Base-by-base conservation (phyloP, 805 yeast genomes). In the Cyberlindnera americana region DNA sequence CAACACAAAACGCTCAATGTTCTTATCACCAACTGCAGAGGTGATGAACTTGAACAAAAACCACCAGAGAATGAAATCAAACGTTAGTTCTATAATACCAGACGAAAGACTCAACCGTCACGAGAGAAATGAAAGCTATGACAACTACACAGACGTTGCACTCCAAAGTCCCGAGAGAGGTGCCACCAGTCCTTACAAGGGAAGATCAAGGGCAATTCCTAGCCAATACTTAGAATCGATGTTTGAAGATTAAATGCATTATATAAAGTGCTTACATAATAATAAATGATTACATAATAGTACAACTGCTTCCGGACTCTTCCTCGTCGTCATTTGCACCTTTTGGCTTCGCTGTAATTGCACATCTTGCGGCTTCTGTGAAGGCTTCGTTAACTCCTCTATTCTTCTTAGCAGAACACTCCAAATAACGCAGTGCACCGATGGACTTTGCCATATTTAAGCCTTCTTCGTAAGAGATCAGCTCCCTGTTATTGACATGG, bases 351-450 rank as follows among this genome's bases (percentile, higher is more conserved):
- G 95, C 95, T 47, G 85, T 82, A 51, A 91, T 72, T 3, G 97
- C 98, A 57, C 95, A 90, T 61, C 99, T 81, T 7, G 98, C 96
- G 31, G 98, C 99, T 66, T 93, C 99, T 0, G 97, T 89, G 61
- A 93, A 93, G 9, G 97, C 98, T 67, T 93, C 99, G 58, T 95
- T 93, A n/a, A 93, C 99, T 50, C 99, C 99, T 57, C 95, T 78
- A 64, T 90, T 91, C 61, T 83, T 81, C 70, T 90, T 93, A 6
- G 99, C 98, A 19, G 96, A 86, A 66, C 99, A 93, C 64, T 93
- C 99, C 57, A 93, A 72, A 62, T 93, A 93, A 56, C 98, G 77
- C 54, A 90, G 70, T 1, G 99, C 98, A 18, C 97, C 97, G 31
- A 93, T 85, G 59, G 78, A 78, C 58, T 89, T 89, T 27, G 99